Evolutionary conservation across 352 stramenopile genomes (phyloP), one percentile per base, ranked within the genome.

Genomic region (Pythium aquatile): DNA sequence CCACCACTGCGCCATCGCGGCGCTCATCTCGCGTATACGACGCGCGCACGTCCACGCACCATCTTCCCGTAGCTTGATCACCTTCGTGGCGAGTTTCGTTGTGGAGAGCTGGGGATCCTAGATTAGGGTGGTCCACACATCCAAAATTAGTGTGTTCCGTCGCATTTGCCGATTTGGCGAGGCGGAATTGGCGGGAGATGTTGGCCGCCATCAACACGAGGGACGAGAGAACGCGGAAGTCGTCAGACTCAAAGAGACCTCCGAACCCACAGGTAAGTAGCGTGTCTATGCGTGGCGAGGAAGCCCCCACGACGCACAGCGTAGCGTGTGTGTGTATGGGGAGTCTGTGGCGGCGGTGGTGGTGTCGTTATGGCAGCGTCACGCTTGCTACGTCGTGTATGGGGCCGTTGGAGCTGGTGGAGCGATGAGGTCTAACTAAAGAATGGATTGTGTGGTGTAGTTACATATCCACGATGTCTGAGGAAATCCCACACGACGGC

Each of bases 401-500:
- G 20, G 20, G 20, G 20, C 20, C 20, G 20, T 24, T 24, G 20
- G 20, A 24, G 8, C 37, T 44, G 7, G 37, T 44, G 37, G 37
- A 44, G 37, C 11, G 37, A 44, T n/a, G 9, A 44, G 13, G 52
- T 33, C 54, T 60, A 3, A 51, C n/a, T 24, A 24, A 24, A 24
- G 20, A 17, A 39, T 26, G 28, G 1, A 16, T 53, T n/a, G 5
- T 9, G 2, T 53, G 14, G 28, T 35, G 51, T 5, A 57, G 57
- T 60, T 39, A 35, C 37, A 44, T 44, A 17, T 17, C 9, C 37
- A 73, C 29, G 55, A 90, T 91, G 82, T 81, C 82, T 51, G 80
- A 93, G 14, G 75, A 93, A 66, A 74, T 65, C 16, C 61, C 77
- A 49, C 76, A 85, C 60, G 81, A 87, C 52, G 37, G 37, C 37